Evolutionary conservation across 1,284 basidiomycete species (phyloP), one percentile per base, ranked within the genome.

Genomic region (Lentinula novae-zelandiae): DNA sequence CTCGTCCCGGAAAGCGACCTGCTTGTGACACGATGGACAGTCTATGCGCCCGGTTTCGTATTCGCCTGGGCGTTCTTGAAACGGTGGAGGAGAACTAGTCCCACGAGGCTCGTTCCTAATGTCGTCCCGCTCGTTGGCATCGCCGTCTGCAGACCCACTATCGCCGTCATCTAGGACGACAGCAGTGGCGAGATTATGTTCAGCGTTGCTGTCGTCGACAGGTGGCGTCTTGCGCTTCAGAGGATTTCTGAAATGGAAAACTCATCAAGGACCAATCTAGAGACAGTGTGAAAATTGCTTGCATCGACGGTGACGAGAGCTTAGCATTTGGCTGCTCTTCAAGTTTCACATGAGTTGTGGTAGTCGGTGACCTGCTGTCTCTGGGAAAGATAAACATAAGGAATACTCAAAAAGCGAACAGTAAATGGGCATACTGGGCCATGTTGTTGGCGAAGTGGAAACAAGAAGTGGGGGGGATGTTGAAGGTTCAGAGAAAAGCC

Each of bases 161-260:
- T 40, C 44, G 13, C 52, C 53, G 15, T 51, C 27, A 36, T 50
- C 60, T 9, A 56, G 42, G 33, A 56, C 60, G 12, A 54, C 59
- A 20, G 44, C 51, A 5, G 52, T 13, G 34, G 51, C n/a, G 17
- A 3, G 44, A 38, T 17, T 31, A 13, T 42, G 5, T 10, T 33
- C 59, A 33, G 53, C 6, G 27, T 9, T 5, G 27, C 5, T n/a
- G 20, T 36, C 20, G 12, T 56, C 51, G 22, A 20, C 46, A 13
- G 60, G 60, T 44, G 60, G 60, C 44, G 60, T 51, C 53, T 60
- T 60, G 31, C 60, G 60, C 40, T 60, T 60, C 22, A 54, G 60
- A 10, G 53, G 15, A 36, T 52, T 52, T 58, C 57, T 58, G 27
- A 5, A 17, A 22, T 22, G 17, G n/a, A 27, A 39, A n/a, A 36